phyloP scores from a whole-genome alignment of 139 green algal genomes.

The Picochlorum sp. region DNA sequence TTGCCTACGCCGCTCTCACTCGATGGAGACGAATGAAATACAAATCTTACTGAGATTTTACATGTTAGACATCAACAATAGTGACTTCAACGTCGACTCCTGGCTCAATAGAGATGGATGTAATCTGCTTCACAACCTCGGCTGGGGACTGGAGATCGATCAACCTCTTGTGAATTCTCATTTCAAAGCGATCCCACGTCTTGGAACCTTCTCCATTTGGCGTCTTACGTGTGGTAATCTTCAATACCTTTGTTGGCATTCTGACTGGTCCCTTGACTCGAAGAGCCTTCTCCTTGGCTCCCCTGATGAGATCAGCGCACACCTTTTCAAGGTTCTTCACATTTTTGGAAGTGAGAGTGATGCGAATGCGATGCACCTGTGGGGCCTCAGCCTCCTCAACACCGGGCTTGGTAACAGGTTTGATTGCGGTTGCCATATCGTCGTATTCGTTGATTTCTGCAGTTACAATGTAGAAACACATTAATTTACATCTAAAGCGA shows the following conservation, averaged over 20 bases:
- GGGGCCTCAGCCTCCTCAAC: slow-evolving; percentile 62
- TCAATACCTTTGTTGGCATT: slow-evolving; percentile 97
- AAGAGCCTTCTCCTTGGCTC: slow-evolving; percentile 97
- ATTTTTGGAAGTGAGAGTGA: slow-evolving; percentile 96
- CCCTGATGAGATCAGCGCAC: slow-evolving; percentile 92
- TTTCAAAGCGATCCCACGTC: slow-evolving; percentile 96
- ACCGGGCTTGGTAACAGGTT: slow-evolving; percentile 45
- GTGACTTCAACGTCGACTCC: slow-evolving; percentile 97
- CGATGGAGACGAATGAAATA: neutral
- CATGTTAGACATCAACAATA: slow-evolving; percentile 48
- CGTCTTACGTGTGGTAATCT: slow-evolving; percentile 95
- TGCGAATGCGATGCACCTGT: slow-evolving; percentile 88
- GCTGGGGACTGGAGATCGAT: slow-evolving; percentile 97
- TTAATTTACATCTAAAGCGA: too few species aligned
- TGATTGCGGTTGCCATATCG: slow-evolving; percentile 37
- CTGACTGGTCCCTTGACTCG: slow-evolving; percentile 97
- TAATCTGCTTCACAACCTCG: slow-evolving; percentile 99
- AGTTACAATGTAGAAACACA: too few species aligned
- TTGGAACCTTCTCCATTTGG: slow-evolving; percentile 98
- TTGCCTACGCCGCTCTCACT: slow-evolving; percentile 7
- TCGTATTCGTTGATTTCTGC: neutral
- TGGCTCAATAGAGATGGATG: slow-evolving; percentile 96
- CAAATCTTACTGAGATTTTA: neutral
- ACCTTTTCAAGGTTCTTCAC: slow-evolving; percentile 98
- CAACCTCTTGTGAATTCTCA: slow-evolving; percentile 98